Evolutionary conservation across 345 rosid genomes (phyloP), one percentile per base, ranked within the genome.

Genomic region (Corchorus olitorius): DNA sequence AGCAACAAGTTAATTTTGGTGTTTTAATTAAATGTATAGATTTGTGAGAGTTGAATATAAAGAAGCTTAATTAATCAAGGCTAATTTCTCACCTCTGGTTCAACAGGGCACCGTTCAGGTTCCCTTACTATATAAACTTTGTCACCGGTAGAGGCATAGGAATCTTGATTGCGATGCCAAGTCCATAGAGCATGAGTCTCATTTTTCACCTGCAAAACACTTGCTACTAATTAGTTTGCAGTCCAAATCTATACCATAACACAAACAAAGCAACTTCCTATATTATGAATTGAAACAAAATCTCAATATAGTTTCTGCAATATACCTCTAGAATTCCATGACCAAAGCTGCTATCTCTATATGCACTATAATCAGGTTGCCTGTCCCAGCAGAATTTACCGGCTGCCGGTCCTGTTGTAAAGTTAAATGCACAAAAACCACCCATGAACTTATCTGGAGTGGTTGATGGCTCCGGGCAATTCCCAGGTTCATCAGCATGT

Each of bases 311-410:
- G 16, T 48, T 46, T 20, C 5, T 46, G 56, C 73, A 33, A 4
- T 8, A 22, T 82, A 96, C 99, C 99, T 96, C 97, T 34, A 93
- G 77, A 69, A 91, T 92, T 65, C 98, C 99, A 78, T 92, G 99
- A 55, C 99, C 99, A 22, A 93, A 93, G 83, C 99, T 96, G 79
- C 97, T 90, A 75, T 96, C 97, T 82, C 99, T 87, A 62, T 88
- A 85, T 70, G 97, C 99, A 75, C 97, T 96, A 76, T 88, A 89
- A 49, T 91, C 90, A 0, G 95, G 93, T 73, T 91, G 91, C 78
- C 77, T 65, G 75, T 87, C 89, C 95, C 93, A 89, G 74, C 89
- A 89, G 80, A 89, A 91, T 45, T 79, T 84, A 15, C 95, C 93
- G 5, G 84, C 64, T 4, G 95, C 91, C 5, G 90, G 90, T 3